Evolutionary conservation across 805 yeast species (phyloP).

Genomic region (Jamesozyma piceae): DNA sequence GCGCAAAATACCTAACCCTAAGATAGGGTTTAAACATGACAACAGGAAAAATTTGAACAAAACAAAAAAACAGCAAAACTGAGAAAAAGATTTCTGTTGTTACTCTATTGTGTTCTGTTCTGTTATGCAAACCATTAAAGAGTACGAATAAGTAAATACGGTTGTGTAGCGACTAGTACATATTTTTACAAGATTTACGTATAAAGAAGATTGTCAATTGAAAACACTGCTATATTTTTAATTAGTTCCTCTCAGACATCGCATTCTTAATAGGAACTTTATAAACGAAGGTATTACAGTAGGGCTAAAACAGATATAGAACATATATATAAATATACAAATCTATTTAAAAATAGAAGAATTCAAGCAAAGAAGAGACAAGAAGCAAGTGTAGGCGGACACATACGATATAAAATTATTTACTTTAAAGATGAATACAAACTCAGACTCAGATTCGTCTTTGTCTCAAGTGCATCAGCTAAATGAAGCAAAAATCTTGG

Average conservation of each 20-base stretch:
- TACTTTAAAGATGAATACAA: not conserved
- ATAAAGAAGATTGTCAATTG: too few relatives aligned
- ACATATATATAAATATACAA: not conserved
- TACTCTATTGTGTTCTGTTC: too few relatives aligned
- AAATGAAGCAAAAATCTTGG: conserved; percentile 24
- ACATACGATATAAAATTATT: not conserved
- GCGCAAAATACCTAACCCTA: not conserved
- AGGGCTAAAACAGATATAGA: not conserved
- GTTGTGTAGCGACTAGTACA: too few relatives aligned
- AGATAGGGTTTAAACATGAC: not conserved
- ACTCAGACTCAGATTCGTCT: not conserved
- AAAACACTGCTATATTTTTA: too few relatives aligned
- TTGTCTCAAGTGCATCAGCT: conserved; percentile 17
- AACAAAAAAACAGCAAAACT: too few relatives aligned
- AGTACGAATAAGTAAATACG: too few relatives aligned
- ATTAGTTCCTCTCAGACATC: too few relatives aligned
- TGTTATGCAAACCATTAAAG: too few relatives aligned
- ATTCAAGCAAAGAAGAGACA: not conserved
- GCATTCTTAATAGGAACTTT: too few relatives aligned
- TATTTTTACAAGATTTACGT: too few relatives aligned
- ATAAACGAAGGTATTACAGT: not conserved
- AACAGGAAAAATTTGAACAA: not conserved
- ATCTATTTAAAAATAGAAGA: not conserved
- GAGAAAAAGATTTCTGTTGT: too few relatives aligned
- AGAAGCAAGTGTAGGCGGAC: too few relatives aligned